A percentile compares a stretch with the other conserved stretches of the same genome.
phyloP scores from a whole-genome alignment of 177 flowering plant species.

The Vitis hybrid region DNA sequence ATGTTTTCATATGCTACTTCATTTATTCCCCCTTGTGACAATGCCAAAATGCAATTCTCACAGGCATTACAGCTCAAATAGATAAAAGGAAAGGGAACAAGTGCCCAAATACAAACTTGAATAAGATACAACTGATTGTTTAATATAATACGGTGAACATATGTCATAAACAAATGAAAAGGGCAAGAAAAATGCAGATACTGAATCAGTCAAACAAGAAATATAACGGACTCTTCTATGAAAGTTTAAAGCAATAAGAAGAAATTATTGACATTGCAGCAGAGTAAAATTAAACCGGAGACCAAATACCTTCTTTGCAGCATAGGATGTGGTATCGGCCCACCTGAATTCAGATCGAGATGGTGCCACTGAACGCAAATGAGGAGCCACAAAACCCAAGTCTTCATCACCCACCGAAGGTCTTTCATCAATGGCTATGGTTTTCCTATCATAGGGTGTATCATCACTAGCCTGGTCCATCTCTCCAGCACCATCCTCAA shows the following conservation, averaged over 20 bases:
- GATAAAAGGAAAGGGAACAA: not conserved
- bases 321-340: slow-evolving; percentile 62
- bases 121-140: not conserved
- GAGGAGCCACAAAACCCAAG: slow-evolving; percentile 24
- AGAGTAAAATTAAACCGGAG: not conserved
- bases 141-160: not conserved
- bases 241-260: too few species aligned
- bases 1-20: not conserved
- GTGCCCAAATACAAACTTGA: not conserved
- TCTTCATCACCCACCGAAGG: slow-evolving; percentile 38
- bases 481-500: slow-evolving; percentile 17
- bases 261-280: not conserved
- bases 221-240: too few species aligned
- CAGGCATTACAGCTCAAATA: not conserved
- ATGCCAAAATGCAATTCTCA: not conserved
- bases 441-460: slow-evolving; percentile 57
- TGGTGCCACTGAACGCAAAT: slow-evolving; percentile 34
- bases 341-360: slow-evolving; percentile 50
- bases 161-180: too few species aligned
- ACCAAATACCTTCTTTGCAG: slow-evolving; percentile 62
- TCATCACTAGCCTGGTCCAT: slow-evolving; percentile 49
- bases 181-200: too few species aligned
- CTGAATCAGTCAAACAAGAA: too few species aligned
- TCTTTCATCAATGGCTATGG: slow-evolving; percentile 32
- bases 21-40: not conserved